A percentile compares a stretch with the other conserved stretches of the same genome.
Evolutionary conservation across 75 land plant species (phyloP).

Genomic region (Picea sitchensis): DNA sequence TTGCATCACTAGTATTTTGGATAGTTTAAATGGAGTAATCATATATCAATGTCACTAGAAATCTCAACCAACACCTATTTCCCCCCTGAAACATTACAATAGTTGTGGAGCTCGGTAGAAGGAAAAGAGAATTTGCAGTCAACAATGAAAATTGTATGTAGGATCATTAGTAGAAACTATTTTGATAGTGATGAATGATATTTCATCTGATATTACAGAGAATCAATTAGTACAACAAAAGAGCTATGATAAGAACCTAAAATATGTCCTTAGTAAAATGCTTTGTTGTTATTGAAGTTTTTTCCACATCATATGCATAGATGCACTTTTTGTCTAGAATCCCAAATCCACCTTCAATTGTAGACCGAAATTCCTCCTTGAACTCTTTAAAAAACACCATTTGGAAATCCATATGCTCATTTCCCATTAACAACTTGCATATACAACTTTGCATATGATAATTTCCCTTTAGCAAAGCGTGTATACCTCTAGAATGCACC

Average conservation of each 20-base stretch:
- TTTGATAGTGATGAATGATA: background rate
- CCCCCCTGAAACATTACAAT: background rate
- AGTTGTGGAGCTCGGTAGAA: background rate
- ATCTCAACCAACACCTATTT: constrained; percentile 5
- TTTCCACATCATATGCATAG: no score
- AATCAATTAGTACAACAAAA: background rate
- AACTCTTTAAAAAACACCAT: no score
- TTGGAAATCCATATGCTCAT: no score
- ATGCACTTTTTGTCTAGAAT: no score
- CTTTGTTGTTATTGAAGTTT: no score
- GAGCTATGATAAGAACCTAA: background rate
- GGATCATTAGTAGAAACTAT: background rate
- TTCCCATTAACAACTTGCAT: no score
- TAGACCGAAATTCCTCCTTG: no score
- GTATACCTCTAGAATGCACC: no score
- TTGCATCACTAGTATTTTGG: constrained; percentile 21
- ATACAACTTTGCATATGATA: no score
- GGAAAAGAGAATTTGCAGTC: background rate
- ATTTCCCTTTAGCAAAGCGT: no score
- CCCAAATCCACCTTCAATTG: no score
- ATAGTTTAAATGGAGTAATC: constrained; percentile 5
- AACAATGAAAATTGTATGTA: background rate
- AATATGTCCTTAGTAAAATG: background rate
- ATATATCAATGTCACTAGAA: constrained; percentile 3
- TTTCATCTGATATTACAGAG: constrained; percentile 1